These are phyloP conservation scores for Eucommia ulmoides DNA, from an alignment of 257 asterid species.

Conservation along the genomic window DNA sequence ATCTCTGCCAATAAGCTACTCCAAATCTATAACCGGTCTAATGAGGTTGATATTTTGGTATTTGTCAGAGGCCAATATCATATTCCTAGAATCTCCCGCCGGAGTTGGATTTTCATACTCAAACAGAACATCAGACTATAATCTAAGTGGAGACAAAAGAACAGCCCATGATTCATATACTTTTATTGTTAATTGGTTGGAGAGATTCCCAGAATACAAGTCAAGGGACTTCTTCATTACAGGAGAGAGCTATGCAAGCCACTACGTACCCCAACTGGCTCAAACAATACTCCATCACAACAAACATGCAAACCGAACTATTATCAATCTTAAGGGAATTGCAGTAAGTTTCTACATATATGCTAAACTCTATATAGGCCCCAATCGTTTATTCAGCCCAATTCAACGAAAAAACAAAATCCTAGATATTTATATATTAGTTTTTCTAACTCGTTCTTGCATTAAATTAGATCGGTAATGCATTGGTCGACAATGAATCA, in stretches of 20 bases:
- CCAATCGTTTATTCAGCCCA: background rate
- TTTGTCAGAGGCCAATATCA: slow-evolving; percentile 13
- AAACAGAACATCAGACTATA: slow-evolving; percentile 8
- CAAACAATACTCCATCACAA: slow-evolving; percentile 11
- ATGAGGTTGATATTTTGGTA: background rate
- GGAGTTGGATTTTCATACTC: slow-evolving; percentile 21
- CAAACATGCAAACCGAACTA: slow-evolving; percentile 1
- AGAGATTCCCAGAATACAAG: slow-evolving; percentile 17
- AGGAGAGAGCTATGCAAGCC: slow-evolving; percentile 19
- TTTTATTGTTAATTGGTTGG: slow-evolving; percentile 16
- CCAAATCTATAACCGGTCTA: slow-evolving; percentile 1
- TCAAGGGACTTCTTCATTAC: slow-evolving; percentile 10
- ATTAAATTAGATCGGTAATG: slow-evolving; percentile 24
- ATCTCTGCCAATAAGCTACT: no score
- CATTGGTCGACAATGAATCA: slow-evolving; percentile 15
- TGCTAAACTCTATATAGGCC: background rate
- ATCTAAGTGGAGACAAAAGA: slow-evolving; percentile 6
- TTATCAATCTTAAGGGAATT: slow-evolving; percentile 18
- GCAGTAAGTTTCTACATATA: slow-evolving; percentile 8
- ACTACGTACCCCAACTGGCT: slow-evolving; percentile 21
- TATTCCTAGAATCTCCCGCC: slow-evolving; percentile 16
- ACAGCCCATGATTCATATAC: slow-evolving; percentile 16
- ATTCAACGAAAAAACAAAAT: no score
- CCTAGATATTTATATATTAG: background rate
- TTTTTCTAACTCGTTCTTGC: no score